Conservation (phyloP, 2,329 filamentous ascomycete genomes). For the Cladophialophora exuberans region DNA sequence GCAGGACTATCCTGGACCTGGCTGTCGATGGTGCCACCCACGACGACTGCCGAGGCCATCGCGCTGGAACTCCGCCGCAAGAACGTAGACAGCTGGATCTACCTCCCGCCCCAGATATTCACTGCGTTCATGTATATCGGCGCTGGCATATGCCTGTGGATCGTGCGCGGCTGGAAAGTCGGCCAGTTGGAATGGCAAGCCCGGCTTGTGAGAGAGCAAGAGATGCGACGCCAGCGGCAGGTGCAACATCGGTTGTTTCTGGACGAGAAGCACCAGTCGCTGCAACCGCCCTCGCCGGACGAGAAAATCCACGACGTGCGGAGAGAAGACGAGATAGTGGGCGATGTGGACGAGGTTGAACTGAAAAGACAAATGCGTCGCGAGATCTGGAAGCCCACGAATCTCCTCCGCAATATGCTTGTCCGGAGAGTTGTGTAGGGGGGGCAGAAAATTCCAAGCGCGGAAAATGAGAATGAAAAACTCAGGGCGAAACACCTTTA, state of each 20-base stretch:
- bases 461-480: no score
- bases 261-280: conserved; percentile 13
- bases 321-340: not conserved
- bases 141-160: conserved; percentile 53
- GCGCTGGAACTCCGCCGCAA: conserved; percentile 59
- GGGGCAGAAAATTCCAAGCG: no score
- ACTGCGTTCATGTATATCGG: conserved; percentile 64
- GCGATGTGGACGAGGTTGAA: conserved; percentile 12
- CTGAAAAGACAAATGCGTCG: not conserved
- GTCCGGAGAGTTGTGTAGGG: conserved; percentile 20
- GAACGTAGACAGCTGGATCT: conserved; percentile 36
- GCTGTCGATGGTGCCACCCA: conserved; percentile 59
- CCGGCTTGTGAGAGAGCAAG: conserved; percentile 7
- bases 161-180: conserved; percentile 47
- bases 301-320: not conserved
- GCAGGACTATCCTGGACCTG: conserved; percentile 62
- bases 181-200: conserved; percentile 36
- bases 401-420: conserved; percentile 23
- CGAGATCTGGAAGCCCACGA: conserved; percentile 20
- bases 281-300: not conserved
- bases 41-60: conserved; percentile 57
- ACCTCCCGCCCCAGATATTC: conserved; percentile 55
- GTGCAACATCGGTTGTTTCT: conserved; percentile 16
- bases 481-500: no score
- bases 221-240: no score